Conservation (phyloP, 306 rosid genomes). For the Quercus engelmannii region DNA sequence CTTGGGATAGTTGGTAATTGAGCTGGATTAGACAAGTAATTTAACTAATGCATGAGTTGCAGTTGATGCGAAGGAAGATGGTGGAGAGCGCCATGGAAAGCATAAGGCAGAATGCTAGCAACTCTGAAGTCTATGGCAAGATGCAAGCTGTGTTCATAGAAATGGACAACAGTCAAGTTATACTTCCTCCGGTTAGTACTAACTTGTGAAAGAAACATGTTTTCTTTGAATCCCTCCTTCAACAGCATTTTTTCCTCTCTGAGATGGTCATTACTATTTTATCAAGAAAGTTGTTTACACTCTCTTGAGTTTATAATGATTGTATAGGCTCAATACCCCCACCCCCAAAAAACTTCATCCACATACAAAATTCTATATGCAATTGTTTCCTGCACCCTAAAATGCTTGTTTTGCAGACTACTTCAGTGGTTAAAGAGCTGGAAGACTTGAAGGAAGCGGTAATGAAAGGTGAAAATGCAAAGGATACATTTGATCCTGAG, state of each 20-base stretch:
- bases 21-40: constrained; percentile 7
- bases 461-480: constrained; percentile 40
- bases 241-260: not conserved
- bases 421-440: constrained; percentile 59
- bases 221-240: not conserved
- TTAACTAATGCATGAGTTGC: constrained; percentile 12
- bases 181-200: constrained; percentile 20
- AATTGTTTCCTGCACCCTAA: constrained; percentile 8
- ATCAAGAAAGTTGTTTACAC: not conserved
- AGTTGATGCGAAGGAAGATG: constrained; percentile 71
- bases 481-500: constrained; percentile 61
- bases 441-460: constrained; percentile 69
- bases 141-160: constrained; percentile 83
- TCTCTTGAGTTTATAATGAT: not conserved
- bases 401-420: constrained; percentile 39
- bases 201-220: not conserved
- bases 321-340: not conserved
- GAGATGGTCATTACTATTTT: not conserved
- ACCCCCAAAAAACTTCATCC: not conserved
- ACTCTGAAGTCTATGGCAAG: constrained; percentile 69
- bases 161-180: constrained; percentile 56
- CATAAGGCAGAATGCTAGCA: constrained; percentile 57
- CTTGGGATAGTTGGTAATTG: not conserved
- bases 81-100: constrained; percentile 82
- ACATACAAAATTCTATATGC: not conserved